phyloP scores from a whole-genome alignment of 1,284 basidiomycete genomes.

The Vanrija pseudolonga region DNA sequence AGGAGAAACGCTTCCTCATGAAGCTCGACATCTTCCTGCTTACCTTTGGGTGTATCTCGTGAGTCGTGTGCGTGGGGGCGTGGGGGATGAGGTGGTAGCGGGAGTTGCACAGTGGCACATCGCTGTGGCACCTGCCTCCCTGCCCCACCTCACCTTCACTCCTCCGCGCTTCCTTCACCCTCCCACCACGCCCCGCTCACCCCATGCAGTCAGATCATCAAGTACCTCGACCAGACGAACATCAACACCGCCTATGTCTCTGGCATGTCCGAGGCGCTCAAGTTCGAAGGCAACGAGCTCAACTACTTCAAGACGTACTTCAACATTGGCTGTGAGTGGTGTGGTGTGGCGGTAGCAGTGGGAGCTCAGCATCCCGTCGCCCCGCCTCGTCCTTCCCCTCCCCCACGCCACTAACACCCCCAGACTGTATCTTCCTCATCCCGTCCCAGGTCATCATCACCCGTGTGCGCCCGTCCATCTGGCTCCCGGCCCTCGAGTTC shows the following conservation, averaged over 20 bases:
- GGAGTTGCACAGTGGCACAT: too few species aligned
- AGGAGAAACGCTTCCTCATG: constrained; percentile 33
- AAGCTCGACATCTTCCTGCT: constrained; percentile 38
- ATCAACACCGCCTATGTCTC: constrained; percentile 56
- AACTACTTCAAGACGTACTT: constrained; percentile 52
- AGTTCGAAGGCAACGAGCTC: constrained; percentile 64
- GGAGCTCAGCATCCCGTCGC: too few species aligned
- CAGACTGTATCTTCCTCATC: constrained; percentile 28
- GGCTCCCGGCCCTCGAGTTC: constrained; percentile 21
- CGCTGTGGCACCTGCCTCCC: neutral
- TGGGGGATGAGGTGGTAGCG: neutral
- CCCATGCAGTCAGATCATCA: constrained; percentile 6
- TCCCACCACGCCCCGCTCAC: neutral
- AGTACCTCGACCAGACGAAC: constrained; percentile 20
- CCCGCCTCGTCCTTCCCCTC: constrained; percentile 1
- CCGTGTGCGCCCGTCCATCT: constrained; percentile 18
- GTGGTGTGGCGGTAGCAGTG: neutral
- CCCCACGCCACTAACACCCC: neutral
- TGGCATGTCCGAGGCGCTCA: constrained; percentile 73
- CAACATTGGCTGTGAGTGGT: constrained; percentile 26
- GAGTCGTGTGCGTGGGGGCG: constrained; percentile 1
- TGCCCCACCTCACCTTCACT: too few species aligned
- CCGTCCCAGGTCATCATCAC: constrained; percentile 27
- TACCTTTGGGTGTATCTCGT: constrained; percentile 26
- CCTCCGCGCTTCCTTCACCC: neutral